Conservation (phyloP, 2,329 filamentous ascomycete species). For the Hirsutella minnesotensis region DNA sequence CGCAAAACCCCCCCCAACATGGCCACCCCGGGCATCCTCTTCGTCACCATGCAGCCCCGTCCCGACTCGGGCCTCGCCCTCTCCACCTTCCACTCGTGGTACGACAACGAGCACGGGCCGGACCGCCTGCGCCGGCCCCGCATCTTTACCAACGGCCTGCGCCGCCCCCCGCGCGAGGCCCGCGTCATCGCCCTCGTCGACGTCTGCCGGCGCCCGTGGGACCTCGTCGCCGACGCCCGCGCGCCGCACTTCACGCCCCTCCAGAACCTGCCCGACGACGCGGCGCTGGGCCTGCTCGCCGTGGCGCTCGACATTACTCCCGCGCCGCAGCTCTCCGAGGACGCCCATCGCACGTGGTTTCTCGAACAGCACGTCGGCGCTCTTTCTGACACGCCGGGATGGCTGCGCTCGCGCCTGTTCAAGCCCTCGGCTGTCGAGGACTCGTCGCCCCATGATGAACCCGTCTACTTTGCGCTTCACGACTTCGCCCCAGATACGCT, state of each 20-base stretch:
- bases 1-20: conserved; percentile 10
- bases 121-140: conserved; percentile 64
- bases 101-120: conserved; percentile 87
- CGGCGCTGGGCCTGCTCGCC: conserved; percentile 47
- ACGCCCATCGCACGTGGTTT: conserved; percentile 56
- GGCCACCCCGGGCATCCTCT: conserved; percentile 56
- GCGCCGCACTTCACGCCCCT: conserved; percentile 33
- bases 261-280: conserved; percentile 26
- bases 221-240: conserved; percentile 46
- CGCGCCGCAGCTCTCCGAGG: conserved; percentile 36
- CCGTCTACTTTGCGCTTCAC: conserved; percentile 53
- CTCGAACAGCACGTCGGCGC: conserved; percentile 61
- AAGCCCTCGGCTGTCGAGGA: conserved; percentile 50
- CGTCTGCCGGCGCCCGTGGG: conserved; percentile 61
- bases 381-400: conserved; percentile 64
- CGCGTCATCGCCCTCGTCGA: conserved; percentile 43
- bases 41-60: conserved; percentile 76
- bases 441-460: conserved; percentile 25
- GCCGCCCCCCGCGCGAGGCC: conserved; percentile 43
- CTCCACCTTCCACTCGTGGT: conserved; percentile 79
- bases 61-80: conserved; percentile 41
- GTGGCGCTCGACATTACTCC: conserved; percentile 40
- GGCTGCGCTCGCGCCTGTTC: conserved; percentile 63
- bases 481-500: conserved; percentile 61
- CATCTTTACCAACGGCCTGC: conserved; percentile 64